These are phyloP conservation scores for Daphne laureola DNA, from an alignment of 441 rosid species.

Conservation along the genomic window DNA sequence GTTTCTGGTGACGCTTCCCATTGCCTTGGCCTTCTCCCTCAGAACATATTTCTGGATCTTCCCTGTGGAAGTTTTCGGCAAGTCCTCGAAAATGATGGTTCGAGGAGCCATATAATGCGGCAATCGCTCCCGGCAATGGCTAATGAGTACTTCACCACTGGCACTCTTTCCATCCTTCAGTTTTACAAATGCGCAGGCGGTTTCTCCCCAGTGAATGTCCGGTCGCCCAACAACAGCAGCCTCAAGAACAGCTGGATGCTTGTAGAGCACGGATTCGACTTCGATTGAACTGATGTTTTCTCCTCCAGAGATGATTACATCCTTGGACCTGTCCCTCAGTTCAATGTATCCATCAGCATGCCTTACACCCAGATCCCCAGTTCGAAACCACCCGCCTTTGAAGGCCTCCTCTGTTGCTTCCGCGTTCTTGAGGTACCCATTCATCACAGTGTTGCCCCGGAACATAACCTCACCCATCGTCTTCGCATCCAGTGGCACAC, in stretches of 20 bases:
- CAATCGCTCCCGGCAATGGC: conserved; percentile 12
- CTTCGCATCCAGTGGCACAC: conserved; percentile 15
- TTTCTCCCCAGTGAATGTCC: conserved; percentile 17
- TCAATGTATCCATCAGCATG: conserved; percentile 18
- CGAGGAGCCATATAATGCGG: conserved; percentile 17
- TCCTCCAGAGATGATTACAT: conserved; percentile 18
- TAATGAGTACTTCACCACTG: conserved; percentile 12
- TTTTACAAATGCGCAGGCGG: conserved; percentile 16
- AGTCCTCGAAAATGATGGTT: conserved; percentile 14
- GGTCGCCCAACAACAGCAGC: conserved; percentile 19
- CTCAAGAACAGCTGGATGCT: conserved; percentile 18
- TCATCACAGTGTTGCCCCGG: conserved; percentile 17
- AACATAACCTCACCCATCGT: conserved; percentile 19
- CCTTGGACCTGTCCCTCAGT: conserved; percentile 18
- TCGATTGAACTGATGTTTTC: conserved; percentile 19
- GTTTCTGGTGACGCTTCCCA: conserved; percentile 11
- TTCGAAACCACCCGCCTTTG: conserved; percentile 16
- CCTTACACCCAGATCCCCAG: conserved; percentile 17
- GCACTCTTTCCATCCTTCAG: conserved; percentile 13
- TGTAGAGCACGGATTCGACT: conserved; percentile 14
- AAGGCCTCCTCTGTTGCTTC: conserved; percentile 12
- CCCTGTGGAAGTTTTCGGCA: conserved; percentile 16
- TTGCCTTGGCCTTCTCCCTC: conserved; percentile 16
- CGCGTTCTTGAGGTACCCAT: conserved; percentile 13
- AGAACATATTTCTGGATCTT: conserved; percentile 15